Base-by-base conservation (phyloP, 306 rosid genomes). In the Senna tora region DNA sequence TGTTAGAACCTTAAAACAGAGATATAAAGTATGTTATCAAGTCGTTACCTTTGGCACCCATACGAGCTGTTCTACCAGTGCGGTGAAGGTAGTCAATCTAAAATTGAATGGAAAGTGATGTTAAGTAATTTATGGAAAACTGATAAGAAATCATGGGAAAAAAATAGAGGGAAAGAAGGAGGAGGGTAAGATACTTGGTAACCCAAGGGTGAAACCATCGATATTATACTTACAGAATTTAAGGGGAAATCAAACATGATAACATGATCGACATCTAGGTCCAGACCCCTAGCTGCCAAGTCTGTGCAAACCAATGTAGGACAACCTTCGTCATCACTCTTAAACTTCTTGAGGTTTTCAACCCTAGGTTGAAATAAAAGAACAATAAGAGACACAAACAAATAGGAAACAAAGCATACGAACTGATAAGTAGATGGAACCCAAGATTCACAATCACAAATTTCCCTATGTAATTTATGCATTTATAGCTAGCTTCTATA, bases 1-100 rank as follows among this genome's bases (percentile, higher is more conserved):
- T 22, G 41, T 55, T 36, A 6, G 60, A 17, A 38, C 45, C 32
- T 52, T 14, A 62, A 54, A 13, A 59, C 54, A 46, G 42, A 71
- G 2, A 47, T 19, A 68, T 9, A 30, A 42, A 57, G 54, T 32
- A 30, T 22, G 46, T 41, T 34, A 33, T 70, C 45, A 79, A 62
- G 19, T 46, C 28, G 58, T 71, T 58, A 93, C 98, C 98, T 90
- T 93, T 90, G 49, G 97, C 97, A 68, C 98, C 97, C 98, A 93
- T 93, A 7, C 98, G 98, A 73, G 98, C 98, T 3, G 97, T 93
- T 90, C 98, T 93, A 51, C 98, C 98, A 0, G 98, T 93, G 80
- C 98, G 93, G 72, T 93, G 98, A 80, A 93, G 98, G 86, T 93
- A 93, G 53, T 93, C 98, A 15, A 93, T 88, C 98, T 93, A 72